Evolutionary conservation across 2,329 filamentous ascomycete genomes (phyloP).

Genomic region (Drechslera avenae): DNA sequence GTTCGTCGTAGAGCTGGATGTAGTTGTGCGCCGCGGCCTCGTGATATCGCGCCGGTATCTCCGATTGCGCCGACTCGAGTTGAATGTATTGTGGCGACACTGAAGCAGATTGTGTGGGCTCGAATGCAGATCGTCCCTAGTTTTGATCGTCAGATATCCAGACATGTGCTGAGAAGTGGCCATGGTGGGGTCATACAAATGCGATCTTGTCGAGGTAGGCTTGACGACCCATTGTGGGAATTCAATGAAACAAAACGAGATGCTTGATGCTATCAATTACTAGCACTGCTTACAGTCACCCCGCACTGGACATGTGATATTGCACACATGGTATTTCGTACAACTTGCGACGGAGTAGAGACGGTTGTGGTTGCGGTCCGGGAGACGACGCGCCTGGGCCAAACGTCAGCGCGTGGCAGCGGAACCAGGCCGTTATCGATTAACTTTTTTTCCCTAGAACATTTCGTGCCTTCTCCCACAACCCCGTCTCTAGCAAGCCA

Average conservation of each 20-base stretch:
- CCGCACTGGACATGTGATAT: neutral
- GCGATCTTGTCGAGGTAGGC: conserved; percentile 47
- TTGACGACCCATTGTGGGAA: conserved; percentile 46
- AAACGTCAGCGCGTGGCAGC: conserved; percentile 21
- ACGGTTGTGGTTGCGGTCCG: neutral
- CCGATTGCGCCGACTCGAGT: conserved; percentile 30
- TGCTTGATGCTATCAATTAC: neutral
- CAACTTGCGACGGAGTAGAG: neutral
- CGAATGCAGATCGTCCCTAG: conserved; percentile 51
- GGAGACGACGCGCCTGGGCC: conserved; percentile 17
- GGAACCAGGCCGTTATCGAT: conserved; percentile 38
- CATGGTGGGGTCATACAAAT: conserved; percentile 32
- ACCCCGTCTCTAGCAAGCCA: neutral
- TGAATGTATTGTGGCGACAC: conserved; percentile 37
- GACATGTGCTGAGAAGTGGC: conserved; percentile 6
- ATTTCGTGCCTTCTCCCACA: conserved; percentile 24
- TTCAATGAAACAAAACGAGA: no score
- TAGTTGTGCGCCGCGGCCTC: conserved; percentile 35
- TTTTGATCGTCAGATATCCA: conserved; percentile 26
- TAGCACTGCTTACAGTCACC: neutral
- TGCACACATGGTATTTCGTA: neutral
- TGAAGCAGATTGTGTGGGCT: conserved; percentile 35
- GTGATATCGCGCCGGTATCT: conserved; percentile 29
- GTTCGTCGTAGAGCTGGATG: conserved; percentile 52
- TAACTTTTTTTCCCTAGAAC: conserved; percentile 38